Percentiles rank a stretch among this genome's conserved stretches.
Evolutionary conservation across 805 yeast genomes (phyloP).

Genomic region (Candida nitratophila): DNA sequence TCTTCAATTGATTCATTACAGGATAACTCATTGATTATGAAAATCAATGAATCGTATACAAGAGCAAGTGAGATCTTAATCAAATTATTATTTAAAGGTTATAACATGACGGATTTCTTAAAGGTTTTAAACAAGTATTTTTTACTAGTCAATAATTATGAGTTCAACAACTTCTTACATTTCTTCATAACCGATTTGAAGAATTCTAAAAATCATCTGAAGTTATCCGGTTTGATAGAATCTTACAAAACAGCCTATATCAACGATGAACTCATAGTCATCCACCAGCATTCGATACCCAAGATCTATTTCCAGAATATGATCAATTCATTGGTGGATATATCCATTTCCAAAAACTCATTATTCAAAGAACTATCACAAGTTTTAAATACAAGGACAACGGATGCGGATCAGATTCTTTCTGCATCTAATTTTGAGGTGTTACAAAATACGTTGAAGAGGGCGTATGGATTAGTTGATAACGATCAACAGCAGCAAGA

Average conservation of each 20-base stretch:
- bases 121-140: constrained; percentile 48
- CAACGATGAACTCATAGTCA: background rate
- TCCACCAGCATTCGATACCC: background rate
- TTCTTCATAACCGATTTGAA: constrained; percentile 45
- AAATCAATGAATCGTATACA: constrained; percentile 52
- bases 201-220: constrained; percentile 22
- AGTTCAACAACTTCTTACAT: constrained; percentile 46
- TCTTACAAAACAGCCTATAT: constrained; percentile 9
- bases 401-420: constrained; percentile 47
- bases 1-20: constrained; percentile 16
- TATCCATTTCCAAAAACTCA: constrained; percentile 13
- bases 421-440: constrained; percentile 33
- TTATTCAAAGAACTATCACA: constrained; percentile 31
- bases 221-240: constrained; percentile 26
- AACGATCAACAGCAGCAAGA: constrained; percentile 10
- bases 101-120: constrained; percentile 42
- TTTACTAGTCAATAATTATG: constrained; percentile 44
- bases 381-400: constrained; percentile 45
- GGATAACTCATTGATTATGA: constrained; percentile 36
- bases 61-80: constrained; percentile 61
- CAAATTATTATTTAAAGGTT: constrained; percentile 54
- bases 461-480: background rate
- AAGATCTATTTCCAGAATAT: no score
- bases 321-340: constrained; percentile 8
- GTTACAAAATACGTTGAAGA: constrained; percentile 24